A percentile compares a stretch with the other conserved stretches of the same genome.
Evolutionary conservation across 78 protist genomes (phyloP).

Genomic region (Dictyostelium citrinum): DNA sequence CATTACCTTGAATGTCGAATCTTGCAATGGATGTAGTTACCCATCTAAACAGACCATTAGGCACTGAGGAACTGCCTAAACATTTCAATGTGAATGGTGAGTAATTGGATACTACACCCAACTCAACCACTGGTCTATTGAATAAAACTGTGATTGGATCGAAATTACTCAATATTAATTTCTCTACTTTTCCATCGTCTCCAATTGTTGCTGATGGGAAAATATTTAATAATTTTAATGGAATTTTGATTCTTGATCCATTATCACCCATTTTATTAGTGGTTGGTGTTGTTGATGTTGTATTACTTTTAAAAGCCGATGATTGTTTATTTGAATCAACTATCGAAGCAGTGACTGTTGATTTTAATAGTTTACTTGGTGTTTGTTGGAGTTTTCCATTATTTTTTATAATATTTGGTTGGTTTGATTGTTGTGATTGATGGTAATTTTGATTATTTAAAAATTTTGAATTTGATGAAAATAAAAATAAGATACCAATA

Average conservation of each 20-base stretch:
- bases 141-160: slow-evolving; percentile 37
- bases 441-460: not conserved
- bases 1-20: slow-evolving; percentile 15
- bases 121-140: slow-evolving; percentile 38
- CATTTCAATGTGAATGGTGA: slow-evolving; percentile 30
- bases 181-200: not conserved
- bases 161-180: not conserved
- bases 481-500: not conserved
- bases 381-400: not conserved
- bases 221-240: slow-evolving; percentile 1
- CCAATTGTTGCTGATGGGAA: not conserved
- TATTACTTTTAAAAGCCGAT: not conserved
- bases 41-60: slow-evolving; percentile 45
- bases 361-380: not conserved
- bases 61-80: not conserved
- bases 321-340: not conserved
- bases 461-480: not conserved
- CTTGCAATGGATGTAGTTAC: slow-evolving; percentile 62
- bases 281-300: not conserved
- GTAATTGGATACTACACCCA: not conserved
- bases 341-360: not conserved
- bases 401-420: not conserved
- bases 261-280: not conserved
- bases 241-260: not conserved
- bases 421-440: not conserved